phyloP scores from a whole-genome alignment of 371 early-diverging fungal genomes.

The Rhizopus stolonifer region DNA sequence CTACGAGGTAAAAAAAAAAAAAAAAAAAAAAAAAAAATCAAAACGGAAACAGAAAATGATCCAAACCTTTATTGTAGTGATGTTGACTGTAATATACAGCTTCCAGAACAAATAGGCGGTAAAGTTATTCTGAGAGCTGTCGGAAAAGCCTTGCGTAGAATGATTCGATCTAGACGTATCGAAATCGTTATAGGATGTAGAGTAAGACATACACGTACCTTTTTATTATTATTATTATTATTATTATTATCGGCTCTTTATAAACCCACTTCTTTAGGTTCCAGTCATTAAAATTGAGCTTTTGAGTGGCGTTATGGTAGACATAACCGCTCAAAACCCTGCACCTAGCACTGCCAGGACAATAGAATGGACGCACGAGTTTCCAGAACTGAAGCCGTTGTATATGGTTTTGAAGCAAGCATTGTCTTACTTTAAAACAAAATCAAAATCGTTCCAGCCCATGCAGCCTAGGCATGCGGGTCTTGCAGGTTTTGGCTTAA shows the following conservation, averaged over 20 bases:
- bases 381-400: slow-evolving; percentile 23
- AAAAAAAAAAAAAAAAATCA: neutral
- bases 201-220: neutral
- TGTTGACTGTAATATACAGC: slow-evolving; percentile 23
- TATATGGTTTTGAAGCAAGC: slow-evolving; percentile 27
- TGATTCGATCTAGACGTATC: neutral
- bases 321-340: slow-evolving; percentile 21
- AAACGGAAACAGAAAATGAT: neutral
- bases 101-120: neutral
- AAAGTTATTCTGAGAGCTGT: no score
- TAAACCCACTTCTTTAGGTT: slow-evolving; percentile 4
- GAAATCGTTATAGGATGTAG: neutral
- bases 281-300: slow-evolving; percentile 14
- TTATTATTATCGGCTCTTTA: no score
- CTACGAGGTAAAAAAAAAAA: slow-evolving; percentile 16
- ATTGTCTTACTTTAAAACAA: slow-evolving; percentile 2
- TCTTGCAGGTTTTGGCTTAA: slow-evolving; percentile 22
- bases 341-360: slow-evolving; percentile 24
- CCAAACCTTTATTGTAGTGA: slow-evolving; percentile 15
- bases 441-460: slow-evolving; percentile 8
- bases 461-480: slow-evolving; percentile 20
- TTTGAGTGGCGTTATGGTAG: slow-evolving; percentile 10
- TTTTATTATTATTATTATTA: neutral
- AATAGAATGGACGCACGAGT: slow-evolving; percentile 16
- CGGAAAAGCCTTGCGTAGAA: neutral